Base-by-base conservation (phyloP, 2,329 filamentous ascomycete species). In the Cercospora nicotianae region DNA sequence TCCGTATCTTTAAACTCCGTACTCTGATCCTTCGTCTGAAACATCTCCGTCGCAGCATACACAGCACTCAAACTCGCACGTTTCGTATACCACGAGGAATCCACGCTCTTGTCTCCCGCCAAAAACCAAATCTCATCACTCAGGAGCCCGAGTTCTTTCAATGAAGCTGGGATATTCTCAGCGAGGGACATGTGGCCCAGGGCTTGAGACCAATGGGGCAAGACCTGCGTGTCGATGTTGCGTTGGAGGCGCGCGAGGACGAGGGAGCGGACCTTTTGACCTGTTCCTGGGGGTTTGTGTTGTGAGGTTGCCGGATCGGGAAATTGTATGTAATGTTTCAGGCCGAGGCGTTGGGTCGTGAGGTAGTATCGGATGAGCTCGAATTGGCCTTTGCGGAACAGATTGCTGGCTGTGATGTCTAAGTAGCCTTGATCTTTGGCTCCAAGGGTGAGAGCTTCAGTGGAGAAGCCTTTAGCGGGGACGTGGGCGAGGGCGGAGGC, bases 71-170 rank as follows among this genome's bases (percentile, higher is more conserved):
- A 78, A 0, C 84, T 86, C 8, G 87, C 84, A 3, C 90, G 84
- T 77, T 90, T 91, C 1, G 89, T 89, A 74, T 99, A 99, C 95
- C 95, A 99, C 4, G 89, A 90, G 3, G 88, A 87, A 79, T 98
- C 94, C 68, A 97, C 91, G 23, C 89, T 87, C 23, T 82, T 84
- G 79, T 98, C 95, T 61, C 93, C 92, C 0, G 94, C 88, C 3
- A 97, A 87, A 76, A 91, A 93, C 85, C 91, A 92, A 62, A 99
- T 96, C 79, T 99, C 95, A 78, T 97, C 94, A n/a, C 91, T 87
- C 4, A 99, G 87, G 60, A 87, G 84, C 51, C 91, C 89, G 3
- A 99, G 87, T 81, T 98, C 95, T 55, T 85, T 85, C 3, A 97
- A 78, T 0, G 93, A 94, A 8, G 87, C 81, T 0, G 92, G 87